These are phyloP conservation scores for Pseudocercospora crystallina DNA, from an alignment of 2,329 filamentous ascomycete genomes.

Conservation along the genomic window DNA sequence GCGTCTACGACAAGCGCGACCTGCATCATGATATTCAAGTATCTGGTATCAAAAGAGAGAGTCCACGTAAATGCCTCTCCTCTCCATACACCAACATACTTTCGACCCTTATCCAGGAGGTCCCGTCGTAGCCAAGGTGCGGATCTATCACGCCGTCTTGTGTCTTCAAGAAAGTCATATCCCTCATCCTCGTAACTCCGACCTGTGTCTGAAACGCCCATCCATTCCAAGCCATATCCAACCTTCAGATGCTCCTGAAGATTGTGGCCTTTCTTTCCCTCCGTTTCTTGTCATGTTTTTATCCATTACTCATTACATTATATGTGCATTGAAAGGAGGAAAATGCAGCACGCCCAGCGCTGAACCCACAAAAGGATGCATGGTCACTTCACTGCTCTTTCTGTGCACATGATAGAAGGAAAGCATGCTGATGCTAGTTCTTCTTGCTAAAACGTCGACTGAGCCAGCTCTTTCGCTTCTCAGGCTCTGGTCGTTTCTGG, in stretches of 20 bases:
- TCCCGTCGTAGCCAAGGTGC: slow-evolving; percentile 9
- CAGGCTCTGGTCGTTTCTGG: slow-evolving; percentile 37
- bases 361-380: no score
- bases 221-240: no score
- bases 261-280: no score
- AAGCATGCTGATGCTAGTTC: slow-evolving; percentile 23
- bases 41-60: not conserved
- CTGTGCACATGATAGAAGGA: not conserved
- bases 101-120: no score
- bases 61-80: no score
- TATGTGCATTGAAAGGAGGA: slow-evolving; percentile 14
- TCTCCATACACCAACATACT: no score
- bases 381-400: not conserved
- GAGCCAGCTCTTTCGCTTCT: slow-evolving; percentile 91
- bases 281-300: no score
- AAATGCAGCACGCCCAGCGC: not conserved
- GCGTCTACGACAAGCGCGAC: no score
- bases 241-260: no score
- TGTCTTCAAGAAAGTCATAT: not conserved
- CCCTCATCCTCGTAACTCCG: no score
- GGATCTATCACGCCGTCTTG: slow-evolving; percentile 5
- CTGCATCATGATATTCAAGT: not conserved
- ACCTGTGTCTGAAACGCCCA: no score
- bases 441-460: slow-evolving; percentile 75
- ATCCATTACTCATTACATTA: slow-evolving; percentile 22